These are phyloP conservation scores for Coemansia erecta DNA, from an alignment of 192 early-diverging fungal species.

Conservation along the genomic window DNA sequence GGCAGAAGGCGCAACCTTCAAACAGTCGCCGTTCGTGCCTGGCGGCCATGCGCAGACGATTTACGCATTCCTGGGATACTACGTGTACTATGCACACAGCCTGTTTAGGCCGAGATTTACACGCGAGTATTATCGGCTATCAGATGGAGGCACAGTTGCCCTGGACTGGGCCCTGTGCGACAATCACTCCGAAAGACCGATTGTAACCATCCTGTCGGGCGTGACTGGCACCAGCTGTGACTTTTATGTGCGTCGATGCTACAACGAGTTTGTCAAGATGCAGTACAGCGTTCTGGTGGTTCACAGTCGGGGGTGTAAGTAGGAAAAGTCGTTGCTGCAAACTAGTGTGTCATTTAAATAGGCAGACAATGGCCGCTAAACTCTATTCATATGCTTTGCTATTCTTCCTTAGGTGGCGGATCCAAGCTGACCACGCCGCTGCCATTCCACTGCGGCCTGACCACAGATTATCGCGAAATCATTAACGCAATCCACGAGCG, in stretches of 20 bases:
- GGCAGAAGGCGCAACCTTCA: slow-evolving; percentile 53
- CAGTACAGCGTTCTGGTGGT: slow-evolving; percentile 78
- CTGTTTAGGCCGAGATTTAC: slow-evolving; percentile 26
- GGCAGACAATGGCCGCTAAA: not conserved
- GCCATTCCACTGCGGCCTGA: slow-evolving; percentile 79
- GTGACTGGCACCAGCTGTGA: slow-evolving; percentile 92
- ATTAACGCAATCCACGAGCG: slow-evolving; percentile 43
- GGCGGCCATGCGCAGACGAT: slow-evolving; percentile 80
- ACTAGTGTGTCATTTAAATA: not conserved
- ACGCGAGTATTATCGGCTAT: slow-evolving; percentile 63
- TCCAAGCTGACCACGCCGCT: slow-evolving; percentile 71
- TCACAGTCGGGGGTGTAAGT: slow-evolving; percentile 85
- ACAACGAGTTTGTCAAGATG: slow-evolving; percentile 59
- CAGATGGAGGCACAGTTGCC: slow-evolving; percentile 82
- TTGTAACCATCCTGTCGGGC: slow-evolving; percentile 81
- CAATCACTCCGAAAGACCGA: slow-evolving; percentile 60
- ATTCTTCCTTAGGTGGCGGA: slow-evolving; percentile 54
- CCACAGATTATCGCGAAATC: slow-evolving; percentile 67
- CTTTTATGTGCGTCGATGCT: slow-evolving; percentile 79
- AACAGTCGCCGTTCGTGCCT: slow-evolving; percentile 69
- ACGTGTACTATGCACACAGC: slow-evolving; percentile 54
- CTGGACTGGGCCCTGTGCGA: slow-evolving; percentile 81
- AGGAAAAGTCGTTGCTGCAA: not conserved
- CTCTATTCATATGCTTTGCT: not conserved
- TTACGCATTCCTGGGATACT: slow-evolving; percentile 42